Conservation (phyloP, 2,329 filamentous ascomycete genomes). For the Ascochyta lentis region DNA sequence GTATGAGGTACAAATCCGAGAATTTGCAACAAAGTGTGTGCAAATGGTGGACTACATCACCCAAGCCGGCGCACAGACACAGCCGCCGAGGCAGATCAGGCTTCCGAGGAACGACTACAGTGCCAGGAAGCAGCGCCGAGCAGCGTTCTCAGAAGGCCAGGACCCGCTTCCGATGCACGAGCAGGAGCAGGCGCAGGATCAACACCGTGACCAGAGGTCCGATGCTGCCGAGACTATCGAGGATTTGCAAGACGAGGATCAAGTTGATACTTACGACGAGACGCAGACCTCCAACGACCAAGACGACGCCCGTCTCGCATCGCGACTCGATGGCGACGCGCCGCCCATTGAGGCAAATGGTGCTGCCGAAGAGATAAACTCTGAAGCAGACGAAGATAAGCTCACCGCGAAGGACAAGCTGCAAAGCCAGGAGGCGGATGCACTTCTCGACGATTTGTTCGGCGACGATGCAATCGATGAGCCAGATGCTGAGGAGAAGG, state of each 20-base stretch:
- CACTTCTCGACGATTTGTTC: slow-evolving; percentile 11
- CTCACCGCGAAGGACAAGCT: not conserved
- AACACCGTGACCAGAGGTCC: not conserved
- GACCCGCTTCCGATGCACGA: not conserved
- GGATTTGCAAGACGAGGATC: not conserved
- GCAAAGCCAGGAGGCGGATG: slow-evolving; percentile 8
- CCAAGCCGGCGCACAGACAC: slow-evolving; percentile 23
- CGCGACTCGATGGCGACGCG: slow-evolving; percentile 1
- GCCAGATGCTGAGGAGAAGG: not conserved
- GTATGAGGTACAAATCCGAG: slow-evolving; percentile 8
- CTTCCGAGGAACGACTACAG: slow-evolving; percentile 24
- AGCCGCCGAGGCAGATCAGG: slow-evolving; percentile 17
- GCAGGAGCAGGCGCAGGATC: not conserved
- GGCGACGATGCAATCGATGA: not conserved
- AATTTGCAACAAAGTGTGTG: slow-evolving; percentile 30
- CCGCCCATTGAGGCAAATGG: not conserved
- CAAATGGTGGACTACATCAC: slow-evolving; percentile 31
- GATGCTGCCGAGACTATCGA: not conserved
- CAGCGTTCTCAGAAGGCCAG: not conserved
- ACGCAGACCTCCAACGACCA: not conserved
- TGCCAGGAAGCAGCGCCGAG: slow-evolving; percentile 20
- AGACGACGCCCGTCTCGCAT: slow-evolving; percentile 1
- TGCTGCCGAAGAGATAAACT: not conserved
- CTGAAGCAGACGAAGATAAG: not conserved
- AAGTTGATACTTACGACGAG: not conserved